Evolutionary conservation across 306 rosid genomes (phyloP).

Genomic region (Cucurbita maxima): DNA sequence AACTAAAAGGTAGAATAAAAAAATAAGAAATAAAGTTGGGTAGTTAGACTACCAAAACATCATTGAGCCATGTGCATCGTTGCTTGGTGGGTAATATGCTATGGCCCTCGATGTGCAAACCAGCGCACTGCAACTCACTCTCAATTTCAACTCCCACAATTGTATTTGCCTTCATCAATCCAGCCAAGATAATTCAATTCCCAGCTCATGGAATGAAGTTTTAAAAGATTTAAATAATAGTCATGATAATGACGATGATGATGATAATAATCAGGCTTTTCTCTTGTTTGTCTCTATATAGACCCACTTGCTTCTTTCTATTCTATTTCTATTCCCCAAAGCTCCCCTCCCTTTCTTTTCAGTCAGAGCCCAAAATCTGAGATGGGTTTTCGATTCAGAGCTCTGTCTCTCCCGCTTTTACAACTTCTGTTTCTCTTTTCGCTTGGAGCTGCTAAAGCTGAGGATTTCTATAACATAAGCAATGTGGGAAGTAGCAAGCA

Average conservation of each 20-base stretch:
- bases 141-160: slow-evolving; percentile 6
- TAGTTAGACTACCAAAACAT: slow-evolving; percentile 17
- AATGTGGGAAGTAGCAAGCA: not conserved
- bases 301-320: slow-evolving; percentile 4
- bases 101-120: not conserved
- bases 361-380: slow-evolving; percentile 10
- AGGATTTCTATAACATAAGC: not conserved
- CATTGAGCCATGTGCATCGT: slow-evolving; percentile 8
- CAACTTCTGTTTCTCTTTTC: not conserved
- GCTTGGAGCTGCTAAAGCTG: not conserved
- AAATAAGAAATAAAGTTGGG: not conserved
- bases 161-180: not conserved
- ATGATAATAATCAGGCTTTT: not conserved
- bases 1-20: not conserved
- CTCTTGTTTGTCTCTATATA: not conserved
- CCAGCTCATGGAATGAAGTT: slow-evolving; percentile 1
- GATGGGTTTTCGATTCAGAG: not conserved
- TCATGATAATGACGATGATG: not conserved
- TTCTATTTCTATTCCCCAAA: not conserved
- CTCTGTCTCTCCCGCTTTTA: not conserved
- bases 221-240: not conserved
- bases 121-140: not conserved
- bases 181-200: not conserved
- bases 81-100: not conserved
- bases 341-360: not conserved